Evolutionary conservation across 139 green algal species (phyloP).

Genomic region (Coelastrella sp.): DNA sequence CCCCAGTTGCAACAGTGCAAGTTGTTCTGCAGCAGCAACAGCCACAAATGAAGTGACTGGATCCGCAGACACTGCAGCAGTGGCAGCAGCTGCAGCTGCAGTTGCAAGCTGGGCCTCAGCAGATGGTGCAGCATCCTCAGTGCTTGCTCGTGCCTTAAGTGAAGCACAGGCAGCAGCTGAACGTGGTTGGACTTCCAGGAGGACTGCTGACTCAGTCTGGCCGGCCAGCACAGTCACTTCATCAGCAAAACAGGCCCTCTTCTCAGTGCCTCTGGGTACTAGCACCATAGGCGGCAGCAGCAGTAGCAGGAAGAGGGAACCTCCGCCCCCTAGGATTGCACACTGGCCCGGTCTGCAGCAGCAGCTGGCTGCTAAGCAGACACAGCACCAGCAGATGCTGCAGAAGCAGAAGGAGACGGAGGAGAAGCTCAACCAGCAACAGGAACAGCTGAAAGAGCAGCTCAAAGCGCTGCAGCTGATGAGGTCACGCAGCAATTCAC

Average conservation of each 20-base stretch:
- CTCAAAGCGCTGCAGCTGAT: constrained; percentile 13
- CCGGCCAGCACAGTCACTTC: neutral
- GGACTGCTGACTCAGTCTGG: neutral
- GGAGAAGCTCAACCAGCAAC: neutral
- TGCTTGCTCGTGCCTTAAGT: neutral
- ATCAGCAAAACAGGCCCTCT: neutral
- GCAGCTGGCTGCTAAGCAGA: constrained; percentile 4
- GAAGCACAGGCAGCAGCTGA: neutral
- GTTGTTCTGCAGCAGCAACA: neutral
- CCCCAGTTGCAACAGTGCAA: neutral
- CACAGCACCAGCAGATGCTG: constrained; percentile 24
- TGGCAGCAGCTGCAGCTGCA: neutral
- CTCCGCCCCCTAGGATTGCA: neutral
- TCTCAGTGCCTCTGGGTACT: neutral
- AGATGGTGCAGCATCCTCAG: neutral
- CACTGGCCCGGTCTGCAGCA: constrained; percentile 6
- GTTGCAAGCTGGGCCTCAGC: neutral
- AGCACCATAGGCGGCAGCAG: neutral
- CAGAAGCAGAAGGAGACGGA: constrained; percentile 4
- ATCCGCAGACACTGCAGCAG: neutral
- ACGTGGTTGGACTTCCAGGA: neutral
- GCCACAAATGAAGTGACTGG: neutral
- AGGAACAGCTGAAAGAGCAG: constrained; percentile 14
- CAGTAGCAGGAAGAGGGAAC: neutral
- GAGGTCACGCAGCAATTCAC: neutral